phyloP scores from a whole-genome alignment of 2,329 filamentous ascomycete species.

The Knufia fluminis region DNA sequence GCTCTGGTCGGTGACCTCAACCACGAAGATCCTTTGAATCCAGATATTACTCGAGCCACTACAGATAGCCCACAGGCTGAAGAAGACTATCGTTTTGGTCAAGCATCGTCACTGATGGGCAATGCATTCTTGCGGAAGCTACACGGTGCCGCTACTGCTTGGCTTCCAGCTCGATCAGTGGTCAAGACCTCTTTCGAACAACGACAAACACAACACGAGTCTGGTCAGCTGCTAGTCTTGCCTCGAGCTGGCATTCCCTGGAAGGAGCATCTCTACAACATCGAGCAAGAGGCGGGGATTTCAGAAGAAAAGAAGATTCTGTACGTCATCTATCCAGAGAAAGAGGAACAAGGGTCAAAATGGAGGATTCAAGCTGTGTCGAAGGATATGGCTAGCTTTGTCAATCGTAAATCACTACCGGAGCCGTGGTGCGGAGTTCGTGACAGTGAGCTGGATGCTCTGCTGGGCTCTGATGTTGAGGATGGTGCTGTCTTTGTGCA shows the following conservation, averaged over 20 bases:
- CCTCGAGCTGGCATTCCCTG: constrained; percentile 71
- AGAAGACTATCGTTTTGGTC: constrained; percentile 72
- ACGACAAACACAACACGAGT: constrained; percentile 57
- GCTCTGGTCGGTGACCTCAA: constrained; percentile 75
- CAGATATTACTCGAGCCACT: constrained; percentile 38
- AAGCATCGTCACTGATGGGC: constrained; percentile 74
- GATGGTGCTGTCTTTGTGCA: constrained; percentile 79
- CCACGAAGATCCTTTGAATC: constrained; percentile 45
- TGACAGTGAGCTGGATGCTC: constrained; percentile 69
- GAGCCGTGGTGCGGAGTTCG: constrained; percentile 86
- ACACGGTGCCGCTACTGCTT: constrained; percentile 62
- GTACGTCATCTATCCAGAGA: constrained; percentile 90
- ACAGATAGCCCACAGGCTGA: constrained; percentile 54
- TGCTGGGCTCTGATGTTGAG: constrained; percentile 33
- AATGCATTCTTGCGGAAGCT: constrained; percentile 78
- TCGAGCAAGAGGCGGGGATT: constrained; percentile 56
- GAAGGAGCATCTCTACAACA: constrained; percentile 89
- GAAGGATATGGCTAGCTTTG: constrained; percentile 72
- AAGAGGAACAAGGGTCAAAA: constrained; percentile 61
- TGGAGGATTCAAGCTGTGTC: constrained; percentile 95
- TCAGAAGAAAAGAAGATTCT: constrained; percentile 50
- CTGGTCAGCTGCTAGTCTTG: constrained; percentile 74
- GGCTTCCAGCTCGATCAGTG: constrained; percentile 77
- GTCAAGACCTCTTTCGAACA: constrained; percentile 67
- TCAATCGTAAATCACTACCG: constrained; percentile 83